Percentiles rank a stretch among this genome's conserved stretches.
These are phyloP conservation scores for Nectriaceae sp. DNA, from an alignment of 2,329 filamentous ascomycete species.

Conservation along the genomic window DNA sequence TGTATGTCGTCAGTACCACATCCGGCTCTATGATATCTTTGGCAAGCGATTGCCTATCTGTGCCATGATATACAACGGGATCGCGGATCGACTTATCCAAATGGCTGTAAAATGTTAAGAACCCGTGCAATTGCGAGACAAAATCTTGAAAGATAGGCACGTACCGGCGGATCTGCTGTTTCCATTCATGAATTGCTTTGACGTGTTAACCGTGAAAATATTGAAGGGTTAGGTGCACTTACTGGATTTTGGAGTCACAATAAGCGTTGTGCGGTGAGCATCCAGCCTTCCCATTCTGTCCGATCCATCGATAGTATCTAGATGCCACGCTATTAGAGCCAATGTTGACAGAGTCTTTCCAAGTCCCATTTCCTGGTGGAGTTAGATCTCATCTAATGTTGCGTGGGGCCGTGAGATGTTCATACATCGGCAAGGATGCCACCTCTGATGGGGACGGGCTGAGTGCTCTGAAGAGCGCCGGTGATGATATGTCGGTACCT, in stretches of 20 bases:
- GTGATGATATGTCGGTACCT: background rate
- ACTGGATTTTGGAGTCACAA: background rate
- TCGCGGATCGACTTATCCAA: background rate
- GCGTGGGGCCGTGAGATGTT: background rate
- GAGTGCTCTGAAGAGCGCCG: background rate
- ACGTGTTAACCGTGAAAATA: background rate
- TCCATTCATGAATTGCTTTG: background rate
- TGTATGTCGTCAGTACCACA: constrained; percentile 40
- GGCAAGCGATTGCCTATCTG: background rate
- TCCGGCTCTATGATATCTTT: background rate
- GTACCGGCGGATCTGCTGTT: background rate
- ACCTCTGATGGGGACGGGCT: background rate
- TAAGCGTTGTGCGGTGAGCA: background rate
- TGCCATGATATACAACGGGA: constrained; percentile 7
- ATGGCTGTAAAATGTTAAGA: background rate
- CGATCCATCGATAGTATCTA: constrained; percentile 11
- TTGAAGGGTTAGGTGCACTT: background rate
- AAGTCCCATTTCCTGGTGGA: constrained; percentile 34
- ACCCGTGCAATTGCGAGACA: no score
- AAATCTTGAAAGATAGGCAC: no score
- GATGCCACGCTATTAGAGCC: constrained; percentile 24
- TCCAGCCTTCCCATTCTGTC: background rate
- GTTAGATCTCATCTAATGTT: constrained; percentile 2
- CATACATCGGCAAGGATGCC: background rate
- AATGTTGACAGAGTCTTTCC: constrained; percentile 33